Base-by-base conservation (phyloP, 1,139 yeast species). In the Suhomyces chickasaworum region DNA sequence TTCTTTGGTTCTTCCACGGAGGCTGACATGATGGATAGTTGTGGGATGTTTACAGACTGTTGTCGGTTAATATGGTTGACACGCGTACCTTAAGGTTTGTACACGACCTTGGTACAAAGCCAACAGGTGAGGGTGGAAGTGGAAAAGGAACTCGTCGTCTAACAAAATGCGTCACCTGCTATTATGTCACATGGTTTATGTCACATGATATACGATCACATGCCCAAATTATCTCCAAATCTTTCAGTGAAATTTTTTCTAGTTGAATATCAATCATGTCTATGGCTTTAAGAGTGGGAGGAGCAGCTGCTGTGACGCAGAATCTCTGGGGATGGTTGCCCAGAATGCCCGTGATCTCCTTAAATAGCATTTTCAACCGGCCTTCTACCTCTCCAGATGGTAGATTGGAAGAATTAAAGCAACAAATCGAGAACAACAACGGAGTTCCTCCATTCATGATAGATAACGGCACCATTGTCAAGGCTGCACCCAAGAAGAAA, bases 401-500 rank as follows among this genome's bases (percentile, higher is more conserved):
- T 27, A 58, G 73, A 46, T 61, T 68, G 50, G 59, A 65, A 46
- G 72, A 67, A 48, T 60, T 69, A 49, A 60, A 55, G 46, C 64
- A 67, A 46, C 65, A 65, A 45, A 57, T 69, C 45, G 69, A 65
- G 47, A 50, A 54, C 40, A 56, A 59, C 43, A 52, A 53, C 41
- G 67, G 66, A 6, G 58, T 58, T 37, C 60, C 68, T 7, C 74
- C 75, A 18, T 69, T 69, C 52, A 61, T 65, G 65, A 59, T 70
- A 35, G 84, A 79, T 57, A 77, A 81, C 54, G 96, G 96, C 18
- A 62, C 68, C 53, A 78, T 89, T 32, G 73, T 89, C 49, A 74
- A 74, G 54, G 98, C 99, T 2, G 97, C 84, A 3, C 98, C 99
- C 47, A 93, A 93, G 75, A 90, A 91, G 80, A 90, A 89, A 68